These are phyloP conservation scores for Hericium rajendrae DNA, from an alignment of 768 basidiomycete species.

Conservation along the genomic window DNA sequence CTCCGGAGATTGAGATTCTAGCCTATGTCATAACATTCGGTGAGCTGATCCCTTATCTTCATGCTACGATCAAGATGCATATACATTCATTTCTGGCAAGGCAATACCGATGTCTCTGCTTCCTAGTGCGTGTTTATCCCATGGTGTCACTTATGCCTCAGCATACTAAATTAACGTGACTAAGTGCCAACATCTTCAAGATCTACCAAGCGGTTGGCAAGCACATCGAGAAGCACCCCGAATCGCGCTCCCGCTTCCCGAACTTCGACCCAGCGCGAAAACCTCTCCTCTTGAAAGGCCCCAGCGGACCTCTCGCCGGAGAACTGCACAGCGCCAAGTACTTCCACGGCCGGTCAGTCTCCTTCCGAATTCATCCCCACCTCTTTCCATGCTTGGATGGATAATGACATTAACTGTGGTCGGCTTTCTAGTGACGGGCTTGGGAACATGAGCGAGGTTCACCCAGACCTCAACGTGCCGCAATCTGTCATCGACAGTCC, in stretches of 20 bases:
- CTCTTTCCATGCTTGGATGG: background rate
- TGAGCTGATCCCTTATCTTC: conserved; percentile 19
- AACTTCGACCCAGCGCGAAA: conserved; percentile 43
- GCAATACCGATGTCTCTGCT: conserved; percentile 59
- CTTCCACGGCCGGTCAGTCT: conserved; percentile 67
- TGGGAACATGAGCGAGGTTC: conserved; percentile 45
- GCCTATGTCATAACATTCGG: conserved; percentile 73
- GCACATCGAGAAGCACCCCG: conserved; percentile 47
- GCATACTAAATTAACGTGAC: background rate
- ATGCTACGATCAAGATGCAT: background rate
- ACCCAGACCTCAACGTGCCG: conserved; percentile 50
- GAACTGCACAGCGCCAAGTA: conserved; percentile 68
- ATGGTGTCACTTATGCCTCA: background rate
- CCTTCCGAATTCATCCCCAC: background rate
- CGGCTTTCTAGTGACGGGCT: conserved; percentile 52
- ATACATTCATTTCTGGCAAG: conserved; percentile 24
- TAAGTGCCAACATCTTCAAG: conserved; percentile 66
- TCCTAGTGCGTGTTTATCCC: conserved; percentile 40
- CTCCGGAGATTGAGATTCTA: conserved; percentile 74
- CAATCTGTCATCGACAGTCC: conserved; percentile 9
- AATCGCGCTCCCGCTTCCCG: conserved; percentile 46
- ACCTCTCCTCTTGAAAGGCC: conserved; percentile 58
- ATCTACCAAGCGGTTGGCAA: conserved; percentile 57
- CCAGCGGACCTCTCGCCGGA: conserved; percentile 58
- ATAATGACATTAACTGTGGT: background rate